These are phyloP conservation scores for Suillus luteus DNA, from an alignment of 768 basidiomycete genomes.

Conservation along the genomic window DNA sequence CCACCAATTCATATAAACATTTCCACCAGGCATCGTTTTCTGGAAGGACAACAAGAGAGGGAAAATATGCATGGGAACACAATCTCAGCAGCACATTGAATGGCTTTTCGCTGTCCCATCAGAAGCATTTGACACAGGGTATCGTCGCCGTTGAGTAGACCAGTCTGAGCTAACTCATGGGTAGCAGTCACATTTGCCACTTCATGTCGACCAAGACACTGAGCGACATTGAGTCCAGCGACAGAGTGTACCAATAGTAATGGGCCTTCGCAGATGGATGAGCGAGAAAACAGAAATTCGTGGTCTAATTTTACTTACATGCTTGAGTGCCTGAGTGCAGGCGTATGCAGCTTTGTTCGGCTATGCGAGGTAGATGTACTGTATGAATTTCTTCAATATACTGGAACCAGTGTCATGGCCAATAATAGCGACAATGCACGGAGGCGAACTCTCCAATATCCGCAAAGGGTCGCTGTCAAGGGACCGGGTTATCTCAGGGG, in stretches of 20 bases:
- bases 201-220: conserved; percentile 20
- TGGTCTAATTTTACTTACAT: background rate
- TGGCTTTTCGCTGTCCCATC: conserved; percentile 15
- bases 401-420: background rate
- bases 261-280: background rate
- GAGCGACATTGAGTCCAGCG: conserved; percentile 7
- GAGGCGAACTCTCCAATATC: background rate
- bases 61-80: conserved; percentile 20
- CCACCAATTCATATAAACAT: conserved; percentile 28
- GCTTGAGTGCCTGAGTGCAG: background rate
- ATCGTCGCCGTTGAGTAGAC: conserved; percentile 10
- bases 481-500: background rate
- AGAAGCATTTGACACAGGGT: background rate
- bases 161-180: background rate
- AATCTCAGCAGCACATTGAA: conserved; percentile 27
- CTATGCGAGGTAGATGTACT: background rate
- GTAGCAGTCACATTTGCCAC: conserved; percentile 12
- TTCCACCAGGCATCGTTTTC: conserved; percentile 41
- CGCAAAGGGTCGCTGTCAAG: background rate
- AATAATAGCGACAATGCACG: background rate
- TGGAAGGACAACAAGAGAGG: conserved; percentile 38
- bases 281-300: background rate
- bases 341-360: background rate
- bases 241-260: background rate
- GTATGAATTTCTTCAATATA: background rate